Evolutionary conservation across 495 filamentous ascomycete genomes (phyloP), one percentile per base, ranked within the genome.

Genomic region (Cudoniella acicularis): DNA sequence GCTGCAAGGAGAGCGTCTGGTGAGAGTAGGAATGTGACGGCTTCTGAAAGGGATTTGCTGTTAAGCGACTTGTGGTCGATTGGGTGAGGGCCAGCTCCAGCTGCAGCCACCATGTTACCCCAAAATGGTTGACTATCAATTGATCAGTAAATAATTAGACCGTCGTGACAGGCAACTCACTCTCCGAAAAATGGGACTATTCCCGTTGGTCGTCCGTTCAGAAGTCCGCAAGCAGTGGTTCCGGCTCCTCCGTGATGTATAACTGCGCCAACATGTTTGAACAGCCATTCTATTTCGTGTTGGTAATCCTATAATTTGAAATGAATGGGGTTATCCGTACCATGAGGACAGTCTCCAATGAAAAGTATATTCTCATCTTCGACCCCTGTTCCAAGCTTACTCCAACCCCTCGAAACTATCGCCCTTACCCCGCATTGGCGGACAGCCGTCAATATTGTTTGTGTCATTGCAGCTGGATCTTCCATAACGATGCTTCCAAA

Each of bases 161-260:
- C 4, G 13, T 6, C 18, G 6, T n/a, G 3, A 9, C 13, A 53
- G 30, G 20, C 20, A 21, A 69, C 74, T 56, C 65, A 77, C 75
- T 88, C 85, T 41, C 83, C 84, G 62, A 87, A 87, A 64, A 88
- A 87, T 0, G 84, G 84, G 0, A 88, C 75, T 4, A 88, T 79
- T 4, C 75, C 71, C 0, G 84, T 88, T 0, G 85, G 83, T n/a
- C 73, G 65, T 3, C 79, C 84, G 47, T 77, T 76, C 0, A 74
- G 69, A 1, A 88, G 76, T 18, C 84, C 85, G 21, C 79, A 81
- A 13, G 84, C 84, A 4, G 84, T 88, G 0, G 85, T 88, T 17
- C 85, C 84, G 16, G 83, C 84, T 24, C 85, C 85, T 11, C 85
- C 85, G 55, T 88, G 84, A 61, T 87, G 84, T 0, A 88, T 76